A percentile compares a stretch with the other conserved stretches of the same genome.
Conservation (phyloP, 164 flowering plant genomes). For the Berberis vulgaris region DNA sequence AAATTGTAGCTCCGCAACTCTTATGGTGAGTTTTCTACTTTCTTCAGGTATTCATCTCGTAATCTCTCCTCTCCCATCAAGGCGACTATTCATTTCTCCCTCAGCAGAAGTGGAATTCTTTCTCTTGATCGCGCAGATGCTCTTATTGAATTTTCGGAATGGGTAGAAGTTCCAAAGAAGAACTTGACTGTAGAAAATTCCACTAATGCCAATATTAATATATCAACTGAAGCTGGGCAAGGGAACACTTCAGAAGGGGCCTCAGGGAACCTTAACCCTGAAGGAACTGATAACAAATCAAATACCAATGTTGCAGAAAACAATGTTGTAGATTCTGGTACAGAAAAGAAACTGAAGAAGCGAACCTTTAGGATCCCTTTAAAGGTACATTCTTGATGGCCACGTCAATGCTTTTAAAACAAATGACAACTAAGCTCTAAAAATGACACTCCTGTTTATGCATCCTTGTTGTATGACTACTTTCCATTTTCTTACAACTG, state of each 20-base stretch:
- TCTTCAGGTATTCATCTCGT: slow-evolving; percentile 66
- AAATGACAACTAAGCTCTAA: background rate
- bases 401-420: background rate
- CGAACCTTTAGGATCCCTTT: slow-evolving; percentile 81
- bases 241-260: slow-evolving; percentile 38
- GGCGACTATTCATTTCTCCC: slow-evolving; percentile 85
- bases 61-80: slow-evolving; percentile 93
- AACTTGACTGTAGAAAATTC: slow-evolving; percentile 68
- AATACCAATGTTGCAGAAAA: slow-evolving; percentile 35
- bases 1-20: no score
- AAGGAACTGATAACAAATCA: slow-evolving; percentile 23
- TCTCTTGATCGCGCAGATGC: slow-evolving; percentile 92
- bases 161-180: slow-evolving; percentile 90
- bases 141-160: slow-evolving; percentile 82
- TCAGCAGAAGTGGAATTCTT: slow-evolving; percentile 84
- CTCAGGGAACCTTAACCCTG: slow-evolving; percentile 26
- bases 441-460: background rate
- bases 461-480: background rate
- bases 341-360: slow-evolving; percentile 86
- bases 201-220: slow-evolving; percentile 37
- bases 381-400: slow-evolving; percentile 43
- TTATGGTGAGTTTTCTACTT: background rate
- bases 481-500: slow-evolving; percentile 4
- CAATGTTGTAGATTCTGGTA: slow-evolving; percentile 27
- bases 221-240: slow-evolving; percentile 38